Evolutionary conservation across 164 flowering plant species (phyloP).

Genomic region (Tetracentron sinense): DNA sequence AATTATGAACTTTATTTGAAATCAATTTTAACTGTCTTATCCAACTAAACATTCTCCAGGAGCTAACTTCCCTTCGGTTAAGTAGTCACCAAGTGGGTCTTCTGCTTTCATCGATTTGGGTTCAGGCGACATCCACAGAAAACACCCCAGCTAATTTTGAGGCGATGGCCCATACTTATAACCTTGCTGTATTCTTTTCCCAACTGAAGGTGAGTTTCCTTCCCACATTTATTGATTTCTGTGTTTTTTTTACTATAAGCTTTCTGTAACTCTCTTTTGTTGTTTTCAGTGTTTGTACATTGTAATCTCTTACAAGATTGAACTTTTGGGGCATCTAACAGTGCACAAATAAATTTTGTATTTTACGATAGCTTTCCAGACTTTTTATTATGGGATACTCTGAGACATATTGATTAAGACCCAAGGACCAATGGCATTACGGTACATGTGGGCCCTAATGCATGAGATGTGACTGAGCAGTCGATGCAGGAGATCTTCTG

Average conservation of each 20-base stretch:
- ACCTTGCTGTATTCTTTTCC: constrained; percentile 55
- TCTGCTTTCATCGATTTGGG: constrained; percentile 83
- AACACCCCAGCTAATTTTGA: constrained; percentile 70
- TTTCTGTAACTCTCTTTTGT: background rate
- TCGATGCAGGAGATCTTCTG: background rate
- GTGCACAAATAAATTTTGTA: background rate
- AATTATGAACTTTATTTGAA: background rate
- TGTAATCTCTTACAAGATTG: background rate
- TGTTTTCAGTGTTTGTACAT: background rate
- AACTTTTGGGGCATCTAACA: background rate
- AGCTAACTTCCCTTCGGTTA: constrained; percentile 53
- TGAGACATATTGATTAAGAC: background rate
- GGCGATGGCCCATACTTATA: constrained; percentile 77
- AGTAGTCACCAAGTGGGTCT: constrained; percentile 84
- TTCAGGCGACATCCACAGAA: constrained; percentile 68
- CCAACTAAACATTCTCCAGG: constrained; percentile 27
- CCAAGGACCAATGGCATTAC: too few species aligned
- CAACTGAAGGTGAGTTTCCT: constrained; percentile 55
- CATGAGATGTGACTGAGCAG: background rate
- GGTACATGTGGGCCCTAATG: background rate
- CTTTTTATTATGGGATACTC: too few species aligned
- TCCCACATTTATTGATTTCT: constrained; percentile 4
- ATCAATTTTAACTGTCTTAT: constrained; percentile 8
- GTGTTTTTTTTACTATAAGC: background rate
- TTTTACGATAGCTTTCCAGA: too few species aligned